Evolutionary conservation across 371 early-diverging fungal genomes (phyloP).

Genomic region (Mucor saturninus): DNA sequence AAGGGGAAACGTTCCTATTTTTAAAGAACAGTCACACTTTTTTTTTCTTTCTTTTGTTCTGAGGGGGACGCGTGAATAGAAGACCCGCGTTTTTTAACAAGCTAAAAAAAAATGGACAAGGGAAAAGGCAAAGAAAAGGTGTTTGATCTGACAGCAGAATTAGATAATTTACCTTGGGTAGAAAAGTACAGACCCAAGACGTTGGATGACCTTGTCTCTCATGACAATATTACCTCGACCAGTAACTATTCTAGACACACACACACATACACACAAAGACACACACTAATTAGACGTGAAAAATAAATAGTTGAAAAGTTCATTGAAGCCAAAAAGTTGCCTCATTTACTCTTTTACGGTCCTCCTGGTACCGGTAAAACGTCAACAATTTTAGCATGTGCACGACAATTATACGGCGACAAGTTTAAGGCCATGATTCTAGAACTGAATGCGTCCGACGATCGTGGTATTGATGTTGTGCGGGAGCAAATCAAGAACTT

Average conservation of each 20-base stretch:
- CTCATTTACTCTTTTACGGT: constrained; percentile 98
- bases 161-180: constrained; percentile 66
- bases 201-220: constrained; percentile 90
- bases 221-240: constrained; percentile 88
- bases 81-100: background rate
- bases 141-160: constrained; percentile 11
- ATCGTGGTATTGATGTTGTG: constrained; percentile 99
- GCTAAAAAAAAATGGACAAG: constrained; percentile 20
- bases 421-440: constrained; percentile 84
- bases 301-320: constrained; percentile 73
- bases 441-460: constrained; percentile 99
- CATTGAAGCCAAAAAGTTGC: constrained; percentile 89
- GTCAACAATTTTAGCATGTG: constrained; percentile 92
- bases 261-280: too few species aligned
- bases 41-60: background rate
- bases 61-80: background rate
- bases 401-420: constrained; percentile 84
- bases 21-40: background rate
- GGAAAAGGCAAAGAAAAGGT: constrained; percentile 45
- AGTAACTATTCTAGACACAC: constrained; percentile 49
- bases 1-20: background rate
- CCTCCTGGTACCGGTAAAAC: constrained; percentile 99
- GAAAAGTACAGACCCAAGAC: constrained; percentile 93
- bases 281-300: too few species aligned
- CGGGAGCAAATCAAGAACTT: constrained; percentile 98